phyloP scores from a whole-genome alignment of 2,329 filamentous ascomycete genomes.

The Verticillium nubilum region DNA sequence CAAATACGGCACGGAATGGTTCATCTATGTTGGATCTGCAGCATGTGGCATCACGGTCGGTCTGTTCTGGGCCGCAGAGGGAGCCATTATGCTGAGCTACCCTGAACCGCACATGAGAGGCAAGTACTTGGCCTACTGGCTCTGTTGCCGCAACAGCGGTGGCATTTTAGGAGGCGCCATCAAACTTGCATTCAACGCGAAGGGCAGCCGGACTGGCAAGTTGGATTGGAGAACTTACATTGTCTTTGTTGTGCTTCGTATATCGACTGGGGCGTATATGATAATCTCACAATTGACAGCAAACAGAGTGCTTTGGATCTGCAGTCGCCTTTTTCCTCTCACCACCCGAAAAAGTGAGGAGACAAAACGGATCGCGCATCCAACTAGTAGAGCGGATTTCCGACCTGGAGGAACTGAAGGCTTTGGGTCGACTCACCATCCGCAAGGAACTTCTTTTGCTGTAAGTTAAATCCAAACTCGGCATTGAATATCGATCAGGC shows the following conservation, averaged over 20 bases:
- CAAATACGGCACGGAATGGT: slow-evolving; percentile 17
- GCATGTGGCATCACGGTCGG: slow-evolving; percentile 16
- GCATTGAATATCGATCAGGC: too few relatives aligned
- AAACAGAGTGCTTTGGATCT: slow-evolving; percentile 16
- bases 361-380: slow-evolving; percentile 19
- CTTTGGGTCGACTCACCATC: slow-evolving; percentile 12
- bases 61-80: slow-evolving; percentile 20
- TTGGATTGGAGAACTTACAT: slow-evolving; percentile 20
- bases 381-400: slow-evolving; percentile 14
- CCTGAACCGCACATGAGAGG: slow-evolving; percentile 10
- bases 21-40: slow-evolving; percentile 17
- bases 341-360: slow-evolving; percentile 19
- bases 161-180: slow-evolving; percentile 37
- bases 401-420: slow-evolving; percentile 16
- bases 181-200: slow-evolving; percentile 35
- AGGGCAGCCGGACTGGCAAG: slow-evolving; percentile 15
- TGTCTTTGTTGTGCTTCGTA: slow-evolving; percentile 18
- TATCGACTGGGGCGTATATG: not conserved
- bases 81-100: slow-evolving; percentile 19
- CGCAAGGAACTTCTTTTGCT: slow-evolving; percentile 9
- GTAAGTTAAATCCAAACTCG: not conserved
- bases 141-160: slow-evolving; percentile 15
- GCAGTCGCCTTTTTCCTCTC: slow-evolving; percentile 20
- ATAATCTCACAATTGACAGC: not conserved
- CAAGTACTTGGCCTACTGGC: slow-evolving; percentile 13